These are phyloP conservation scores for Dovyalis caffra DNA, from an alignment of 345 rosid species.

Conservation along the genomic window DNA sequence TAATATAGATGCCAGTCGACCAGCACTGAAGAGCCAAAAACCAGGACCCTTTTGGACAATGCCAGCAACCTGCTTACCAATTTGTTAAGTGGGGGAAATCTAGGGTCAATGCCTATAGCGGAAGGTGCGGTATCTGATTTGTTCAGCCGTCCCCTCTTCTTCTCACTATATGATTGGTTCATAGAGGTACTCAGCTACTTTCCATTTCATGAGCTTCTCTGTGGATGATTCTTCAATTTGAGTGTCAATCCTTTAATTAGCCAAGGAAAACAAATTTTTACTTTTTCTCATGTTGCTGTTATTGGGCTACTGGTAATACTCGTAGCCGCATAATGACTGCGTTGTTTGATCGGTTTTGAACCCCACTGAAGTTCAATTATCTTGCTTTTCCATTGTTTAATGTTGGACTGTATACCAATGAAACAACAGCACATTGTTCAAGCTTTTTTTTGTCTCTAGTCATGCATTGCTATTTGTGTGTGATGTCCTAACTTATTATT, in stretches of 20 bases:
- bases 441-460: not conserved
- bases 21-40: constrained; percentile 49
- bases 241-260: too few species aligned
- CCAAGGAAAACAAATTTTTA: too few species aligned
- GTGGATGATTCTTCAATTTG: not conserved
- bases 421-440: not conserved
- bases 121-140: constrained; percentile 94
- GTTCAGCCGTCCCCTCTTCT: constrained; percentile 80
- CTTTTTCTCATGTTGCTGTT: too few species aligned
- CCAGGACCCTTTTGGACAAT: constrained; percentile 66
- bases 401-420: too few species aligned
- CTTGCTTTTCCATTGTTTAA: too few species aligned
- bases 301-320: too few species aligned
- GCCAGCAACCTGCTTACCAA: constrained; percentile 88
- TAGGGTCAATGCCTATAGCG: constrained; percentile 82
- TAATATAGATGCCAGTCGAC: constrained; percentile 71
- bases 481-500: not conserved
- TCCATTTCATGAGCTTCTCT: not conserved
- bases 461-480: not conserved
- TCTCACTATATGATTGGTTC: constrained; percentile 87
- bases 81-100: constrained; percentile 73
- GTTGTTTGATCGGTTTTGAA: too few species aligned
- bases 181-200: constrained; percentile 51
- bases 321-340: too few species aligned
- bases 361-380: too few species aligned